Evolutionary conservation across 2,329 filamentous ascomycete genomes (phyloP), one percentile per base, ranked within the genome.

Genomic region (Aspergillus tubingensis): DNA sequence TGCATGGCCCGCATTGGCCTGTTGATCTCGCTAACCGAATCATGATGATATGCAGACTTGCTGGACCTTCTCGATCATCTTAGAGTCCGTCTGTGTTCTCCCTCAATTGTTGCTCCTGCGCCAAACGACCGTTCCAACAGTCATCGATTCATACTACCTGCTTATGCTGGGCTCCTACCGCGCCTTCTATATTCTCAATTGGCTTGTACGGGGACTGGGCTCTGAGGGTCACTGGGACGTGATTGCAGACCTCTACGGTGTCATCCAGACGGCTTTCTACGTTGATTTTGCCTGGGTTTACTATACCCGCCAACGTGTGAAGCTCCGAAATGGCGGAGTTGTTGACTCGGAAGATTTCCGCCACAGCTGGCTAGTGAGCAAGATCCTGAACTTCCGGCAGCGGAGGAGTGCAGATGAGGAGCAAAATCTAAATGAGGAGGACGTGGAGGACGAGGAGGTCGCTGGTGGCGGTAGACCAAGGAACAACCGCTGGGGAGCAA

Each of bases 201-300:
- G 94, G 94, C 88, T 97, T 67, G 80, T 86, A 62, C 87, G 91
- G 60, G 77, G 86, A 21, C 87, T 90, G 69, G 80, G 82, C 8
- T 80, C 82, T 30, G 84, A 86, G 68, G 75, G 79, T 44, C 80
- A 82, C 64, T 87, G 88, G 62, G 89, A 93, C 68, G 83, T 86
- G 3, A 86, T 94, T 8, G 88, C 91, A 7, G 86, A 95, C 72
- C 85, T 96, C 62, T 97, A 96, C 70, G 94, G 94, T 58, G 80
- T 96, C 61, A 82, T 98, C 25, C 94, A 98, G 79, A 97, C 92
- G 0, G 88, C 90, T 1, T 86, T 97, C 47, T 97, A 97, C 76
- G 75, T 93, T 68, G 94, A 98, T 77, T 98, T 98, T 74, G 92
- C 92, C 38, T 97, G 93, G 92, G 92, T 98, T 1, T 98, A 98